Conservation (phyloP, 2,329 filamentous ascomycete species). For the Microdochium trichocladiopsis region DNA sequence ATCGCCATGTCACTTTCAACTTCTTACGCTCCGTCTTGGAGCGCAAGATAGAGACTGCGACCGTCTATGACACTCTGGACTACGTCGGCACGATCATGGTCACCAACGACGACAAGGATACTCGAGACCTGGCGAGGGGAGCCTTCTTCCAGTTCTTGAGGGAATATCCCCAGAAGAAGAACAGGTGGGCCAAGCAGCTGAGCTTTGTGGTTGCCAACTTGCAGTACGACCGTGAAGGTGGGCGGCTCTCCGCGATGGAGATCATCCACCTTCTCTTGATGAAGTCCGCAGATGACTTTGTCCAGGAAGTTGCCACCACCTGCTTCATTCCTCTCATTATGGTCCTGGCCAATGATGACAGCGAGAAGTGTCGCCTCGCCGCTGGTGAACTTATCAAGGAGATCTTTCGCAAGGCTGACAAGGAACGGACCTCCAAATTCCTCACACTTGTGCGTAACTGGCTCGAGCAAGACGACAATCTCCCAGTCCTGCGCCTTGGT, state of each 20-base stretch:
- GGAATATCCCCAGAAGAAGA: slow-evolving; percentile 89
- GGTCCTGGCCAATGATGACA: slow-evolving; percentile 82
- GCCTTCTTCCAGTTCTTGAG: slow-evolving; percentile 92
- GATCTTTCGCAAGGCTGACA: slow-evolving; percentile 71
- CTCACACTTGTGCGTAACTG: slow-evolving; percentile 65
- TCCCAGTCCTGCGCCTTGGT: slow-evolving; percentile 63
- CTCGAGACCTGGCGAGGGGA: slow-evolving; percentile 79
- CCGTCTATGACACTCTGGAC: slow-evolving; percentile 88
- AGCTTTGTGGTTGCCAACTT: slow-evolving; percentile 86
- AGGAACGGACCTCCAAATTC: slow-evolving; percentile 64
- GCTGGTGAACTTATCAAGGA: slow-evolving; percentile 74
- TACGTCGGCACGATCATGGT: slow-evolving; percentile 90
- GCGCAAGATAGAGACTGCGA: slow-evolving; percentile 75
- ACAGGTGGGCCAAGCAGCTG: slow-evolving; percentile 82
- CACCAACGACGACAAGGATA: slow-evolving; percentile 84
- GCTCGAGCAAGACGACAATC: slow-evolving; percentile 68
- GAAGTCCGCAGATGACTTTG: slow-evolving; percentile 75
- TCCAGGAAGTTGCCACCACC: slow-evolving; percentile 72
- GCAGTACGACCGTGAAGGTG: slow-evolving; percentile 82
- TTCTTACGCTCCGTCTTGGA: slow-evolving; percentile 85
- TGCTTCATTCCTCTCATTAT: slow-evolving; percentile 85
- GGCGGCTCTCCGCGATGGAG: slow-evolving; percentile 89
- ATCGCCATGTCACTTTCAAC: slow-evolving; percentile 89
- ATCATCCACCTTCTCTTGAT: slow-evolving; percentile 77
- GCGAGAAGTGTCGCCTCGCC: slow-evolving; percentile 75